phyloP scores from a whole-genome alignment of 2,329 filamentous ascomycete genomes.

The Fusarium humuli region DNA sequence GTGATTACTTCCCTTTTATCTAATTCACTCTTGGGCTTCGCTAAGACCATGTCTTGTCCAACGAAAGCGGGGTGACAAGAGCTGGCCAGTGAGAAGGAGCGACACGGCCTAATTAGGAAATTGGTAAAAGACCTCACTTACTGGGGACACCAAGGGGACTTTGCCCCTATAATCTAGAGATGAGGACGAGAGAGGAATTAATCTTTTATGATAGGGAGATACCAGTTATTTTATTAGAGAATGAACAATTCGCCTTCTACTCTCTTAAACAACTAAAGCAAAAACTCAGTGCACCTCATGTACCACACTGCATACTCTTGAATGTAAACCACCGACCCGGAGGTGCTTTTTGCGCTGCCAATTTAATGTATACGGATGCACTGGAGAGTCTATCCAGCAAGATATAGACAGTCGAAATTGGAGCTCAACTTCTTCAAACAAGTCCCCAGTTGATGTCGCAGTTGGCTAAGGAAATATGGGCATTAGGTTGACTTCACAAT shows the following conservation, averaged over 20 bases:
- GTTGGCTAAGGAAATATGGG: background rate
- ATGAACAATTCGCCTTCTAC: background rate
- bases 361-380: background rate
- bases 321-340: background rate
- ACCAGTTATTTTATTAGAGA: background rate
- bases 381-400: background rate
- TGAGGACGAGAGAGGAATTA: background rate
- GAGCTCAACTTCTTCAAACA: background rate
- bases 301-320: background rate
- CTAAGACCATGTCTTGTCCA: slow-evolving; percentile 1
- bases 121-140: background rate
- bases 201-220: no score
- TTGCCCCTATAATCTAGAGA: background rate
- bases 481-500: background rate
- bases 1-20: slow-evolving; percentile 10
- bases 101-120: slow-evolving; percentile 49
- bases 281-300: background rate
- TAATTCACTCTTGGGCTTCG: slow-evolving; percentile 8
- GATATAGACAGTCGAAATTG: background rate
- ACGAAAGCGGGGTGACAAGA: slow-evolving; percentile 35
- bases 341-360: background rate
- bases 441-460: background rate
- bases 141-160: background rate
- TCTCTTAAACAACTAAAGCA: background rate
- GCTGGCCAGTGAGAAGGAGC: slow-evolving; percentile 47